A percentile compares a stretch with the other conserved stretches of the same genome.
These are phyloP conservation scores for Naematelia aurantialba DNA, from an alignment of 768 basidiomycete species.

Conservation along the genomic window DNA sequence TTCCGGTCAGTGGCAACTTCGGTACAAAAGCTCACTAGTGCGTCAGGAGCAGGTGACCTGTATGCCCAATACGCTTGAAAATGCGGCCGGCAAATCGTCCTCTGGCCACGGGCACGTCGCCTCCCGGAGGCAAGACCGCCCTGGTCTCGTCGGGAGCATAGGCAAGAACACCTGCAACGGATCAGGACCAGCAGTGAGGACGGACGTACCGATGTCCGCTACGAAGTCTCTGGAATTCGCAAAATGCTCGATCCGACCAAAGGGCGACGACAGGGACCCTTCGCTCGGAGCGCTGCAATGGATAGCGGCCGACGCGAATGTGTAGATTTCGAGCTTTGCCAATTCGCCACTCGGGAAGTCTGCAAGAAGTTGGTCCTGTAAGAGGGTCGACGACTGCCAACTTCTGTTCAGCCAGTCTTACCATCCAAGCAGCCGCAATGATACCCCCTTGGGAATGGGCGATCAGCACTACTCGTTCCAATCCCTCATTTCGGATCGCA, in stretches of 20 bases:
- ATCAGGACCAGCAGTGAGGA: background rate
- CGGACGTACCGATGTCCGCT: constrained; percentile 28
- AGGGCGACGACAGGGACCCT: constrained; percentile 5
- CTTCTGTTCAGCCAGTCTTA: constrained; percentile 4
- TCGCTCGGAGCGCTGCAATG: constrained; percentile 31
- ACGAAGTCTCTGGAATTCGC: constrained; percentile 37
- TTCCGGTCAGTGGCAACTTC: constrained; percentile 7
- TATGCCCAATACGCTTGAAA: constrained; percentile 27
- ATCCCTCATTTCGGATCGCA: constrained; percentile 18
- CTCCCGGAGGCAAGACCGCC: background rate
- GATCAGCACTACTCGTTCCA: constrained; percentile 37
- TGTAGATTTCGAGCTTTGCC: constrained; percentile 40
- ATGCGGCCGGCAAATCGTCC: constrained; percentile 33
- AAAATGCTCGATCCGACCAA: constrained; percentile 35
- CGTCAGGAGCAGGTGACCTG: constrained; percentile 31
- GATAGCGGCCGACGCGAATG: constrained; percentile 38
- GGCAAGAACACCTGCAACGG: constrained; percentile 21
- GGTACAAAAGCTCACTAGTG: constrained; percentile 35
- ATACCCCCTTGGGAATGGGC: constrained; percentile 44
- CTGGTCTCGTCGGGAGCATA: constrained; percentile 18
- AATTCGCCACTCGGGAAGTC: constrained; percentile 29
- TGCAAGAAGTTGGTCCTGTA: constrained; percentile 29
- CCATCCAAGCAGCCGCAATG: constrained; percentile 30
- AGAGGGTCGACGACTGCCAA: background rate
- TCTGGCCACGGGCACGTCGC: constrained; percentile 4